phyloP scores from a whole-genome alignment of 2,329 filamentous ascomycete genomes.

The Clonostachys chloroleuca region DNA sequence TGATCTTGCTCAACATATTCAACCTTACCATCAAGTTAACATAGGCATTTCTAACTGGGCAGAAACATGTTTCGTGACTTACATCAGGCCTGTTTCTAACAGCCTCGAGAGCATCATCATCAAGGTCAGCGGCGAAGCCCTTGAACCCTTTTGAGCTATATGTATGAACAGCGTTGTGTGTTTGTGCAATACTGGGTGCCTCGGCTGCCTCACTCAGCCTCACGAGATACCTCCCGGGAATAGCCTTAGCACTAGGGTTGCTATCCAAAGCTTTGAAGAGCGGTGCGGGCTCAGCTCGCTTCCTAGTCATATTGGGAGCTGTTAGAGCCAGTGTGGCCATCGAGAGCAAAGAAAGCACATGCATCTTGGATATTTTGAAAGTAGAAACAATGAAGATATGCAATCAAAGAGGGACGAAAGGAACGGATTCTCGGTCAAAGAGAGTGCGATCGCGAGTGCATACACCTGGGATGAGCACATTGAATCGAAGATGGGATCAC shows the following conservation, averaged over 20 bases:
- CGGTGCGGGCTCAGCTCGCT: no score
- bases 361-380: no score
- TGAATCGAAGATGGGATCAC: no score
- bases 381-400: no score
- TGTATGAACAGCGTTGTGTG: slow-evolving; percentile 7
- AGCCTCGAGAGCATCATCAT: slow-evolving; percentile 8
- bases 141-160: slow-evolving; percentile 9
- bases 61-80: not conserved
- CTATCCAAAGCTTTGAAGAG: no score
- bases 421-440: no score
- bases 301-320: no score
- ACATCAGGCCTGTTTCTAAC: slow-evolving; percentile 11
- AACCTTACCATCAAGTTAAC: slow-evolving; percentile 8
- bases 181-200: slow-evolving; percentile 4
- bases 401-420: no score
- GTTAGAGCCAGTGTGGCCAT: no score
- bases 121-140: slow-evolving; percentile 12
- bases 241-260: not conserved
- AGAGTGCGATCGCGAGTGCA: no score
- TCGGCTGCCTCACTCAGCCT: not conserved
- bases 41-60: not conserved
- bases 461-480: no score
- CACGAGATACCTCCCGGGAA: not conserved
- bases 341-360: no score
- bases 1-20: slow-evolving; percentile 24